Evolutionary conservation across 306 rosid species (phyloP).

Genomic region (Vigna radiata): DNA sequence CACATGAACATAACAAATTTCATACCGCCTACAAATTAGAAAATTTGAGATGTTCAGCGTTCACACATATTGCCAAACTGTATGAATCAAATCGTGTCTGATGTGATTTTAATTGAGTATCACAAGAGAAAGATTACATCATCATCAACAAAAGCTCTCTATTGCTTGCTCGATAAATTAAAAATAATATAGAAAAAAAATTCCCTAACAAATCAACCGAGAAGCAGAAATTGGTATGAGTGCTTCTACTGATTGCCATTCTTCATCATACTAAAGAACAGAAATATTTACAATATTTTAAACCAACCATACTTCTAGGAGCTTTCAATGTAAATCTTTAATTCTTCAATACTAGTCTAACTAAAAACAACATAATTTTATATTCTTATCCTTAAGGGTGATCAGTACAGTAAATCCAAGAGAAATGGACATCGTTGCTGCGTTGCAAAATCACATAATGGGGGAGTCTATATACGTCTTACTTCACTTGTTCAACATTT

Average conservation of each 20-base stretch:
- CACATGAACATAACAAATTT: constrained; percentile 15
- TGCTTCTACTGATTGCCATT: background rate
- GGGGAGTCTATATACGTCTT: background rate
- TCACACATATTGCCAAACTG: background rate
- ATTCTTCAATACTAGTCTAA: constrained; percentile 5
- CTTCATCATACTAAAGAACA: background rate
- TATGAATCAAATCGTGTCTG: background rate
- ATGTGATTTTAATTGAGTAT: background rate
- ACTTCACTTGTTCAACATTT: background rate
- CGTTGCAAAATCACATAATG: constrained; percentile 5
- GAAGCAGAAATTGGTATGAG: background rate
- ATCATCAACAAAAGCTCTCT: constrained; percentile 10
- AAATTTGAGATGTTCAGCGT: constrained; percentile 11
- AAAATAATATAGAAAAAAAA: background rate
- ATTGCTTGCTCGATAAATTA: background rate
- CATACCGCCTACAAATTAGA: background rate
- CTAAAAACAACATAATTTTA: background rate
- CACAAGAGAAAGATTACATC: background rate
- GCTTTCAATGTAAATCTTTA: constrained; percentile 12
- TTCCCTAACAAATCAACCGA: background rate
- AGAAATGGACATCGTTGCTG: background rate
- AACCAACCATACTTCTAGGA: background rate
- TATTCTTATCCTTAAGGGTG: background rate
- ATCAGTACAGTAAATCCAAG: constrained; percentile 20
- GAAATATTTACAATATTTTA: background rate